Conservation (phyloP, 148 eudicot species). For the Rhododendron williamsianum region DNA sequence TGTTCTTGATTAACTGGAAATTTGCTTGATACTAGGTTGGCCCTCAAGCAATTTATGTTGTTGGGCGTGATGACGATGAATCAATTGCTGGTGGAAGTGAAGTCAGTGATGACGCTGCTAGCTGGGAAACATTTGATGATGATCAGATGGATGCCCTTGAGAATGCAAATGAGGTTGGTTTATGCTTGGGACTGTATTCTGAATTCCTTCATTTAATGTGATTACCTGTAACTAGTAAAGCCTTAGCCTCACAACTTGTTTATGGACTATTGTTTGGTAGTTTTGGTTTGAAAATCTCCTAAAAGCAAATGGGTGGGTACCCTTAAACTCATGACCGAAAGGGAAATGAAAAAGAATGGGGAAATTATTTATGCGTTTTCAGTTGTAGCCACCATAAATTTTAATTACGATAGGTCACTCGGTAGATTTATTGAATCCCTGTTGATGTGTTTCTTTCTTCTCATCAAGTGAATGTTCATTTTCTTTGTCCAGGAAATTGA, state of each 20-base stretch:
- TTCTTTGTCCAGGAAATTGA: constrained; percentile 37
- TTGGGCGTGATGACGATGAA: constrained; percentile 93
- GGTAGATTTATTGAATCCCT: neutral
- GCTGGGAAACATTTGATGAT: constrained; percentile 99
- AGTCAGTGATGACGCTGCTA: constrained; percentile 73
- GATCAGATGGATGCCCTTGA: constrained; percentile 58
- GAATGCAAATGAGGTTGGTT: constrained; percentile 43
- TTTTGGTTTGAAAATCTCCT: neutral
- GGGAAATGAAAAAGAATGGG: neutral
- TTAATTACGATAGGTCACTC: neutral
- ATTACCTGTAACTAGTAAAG: neutral
- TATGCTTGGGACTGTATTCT: neutral
- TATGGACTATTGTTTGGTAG: neutral
- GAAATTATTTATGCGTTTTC: neutral
- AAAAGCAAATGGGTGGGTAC: neutral
- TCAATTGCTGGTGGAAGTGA: constrained; percentile 84
- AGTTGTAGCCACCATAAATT: neutral
- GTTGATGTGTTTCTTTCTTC: neutral
- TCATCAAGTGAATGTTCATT: neutral
- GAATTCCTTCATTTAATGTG: neutral
- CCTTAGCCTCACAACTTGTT: neutral
- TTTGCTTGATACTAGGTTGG: constrained; percentile 70
- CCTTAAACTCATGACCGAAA: neutral
- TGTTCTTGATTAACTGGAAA: constrained; percentile 26
- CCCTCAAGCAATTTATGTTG: constrained; percentile 98